A percentile compares a stretch with the other conserved stretches of the same genome.
These are phyloP conservation scores for Coniella lustricola DNA, from an alignment of 2,329 filamentous ascomycete species.

Conservation along the genomic window DNA sequence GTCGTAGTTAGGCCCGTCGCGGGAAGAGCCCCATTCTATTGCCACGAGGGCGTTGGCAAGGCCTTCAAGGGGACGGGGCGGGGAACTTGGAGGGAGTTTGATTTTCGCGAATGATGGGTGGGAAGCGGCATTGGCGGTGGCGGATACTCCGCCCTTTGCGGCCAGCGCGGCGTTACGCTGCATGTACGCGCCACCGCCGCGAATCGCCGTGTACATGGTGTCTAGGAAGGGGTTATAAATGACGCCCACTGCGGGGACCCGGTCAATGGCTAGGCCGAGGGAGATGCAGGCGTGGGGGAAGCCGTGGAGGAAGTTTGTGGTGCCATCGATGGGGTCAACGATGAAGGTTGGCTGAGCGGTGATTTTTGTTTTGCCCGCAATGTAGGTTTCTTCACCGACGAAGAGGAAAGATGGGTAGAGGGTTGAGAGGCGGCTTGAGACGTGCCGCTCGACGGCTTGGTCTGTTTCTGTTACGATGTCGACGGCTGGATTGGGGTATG, in stretches of 20 bases:
- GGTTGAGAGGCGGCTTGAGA: slow-evolving; percentile 43
- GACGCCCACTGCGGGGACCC: slow-evolving; percentile 59
- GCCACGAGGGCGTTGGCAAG: slow-evolving; percentile 60
- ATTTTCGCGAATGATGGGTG: no score
- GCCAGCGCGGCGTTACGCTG: slow-evolving; percentile 37
- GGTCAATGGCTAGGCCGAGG: slow-evolving; percentile 61
- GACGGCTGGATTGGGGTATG: slow-evolving; percentile 39
- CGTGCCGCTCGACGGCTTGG: slow-evolving; percentile 57
- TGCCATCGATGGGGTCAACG: slow-evolving; percentile 77
- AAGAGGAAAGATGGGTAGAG: slow-evolving; percentile 54
- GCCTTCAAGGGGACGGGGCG: slow-evolving; percentile 50
- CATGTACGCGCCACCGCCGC: slow-evolving; percentile 59
- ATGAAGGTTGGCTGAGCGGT: slow-evolving; percentile 67
- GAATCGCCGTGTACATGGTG: slow-evolving; percentile 61
- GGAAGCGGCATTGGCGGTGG: not conserved
- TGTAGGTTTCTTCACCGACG: slow-evolving; percentile 72
- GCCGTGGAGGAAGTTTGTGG: slow-evolving; percentile 72
- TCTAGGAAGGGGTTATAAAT: slow-evolving; percentile 75
- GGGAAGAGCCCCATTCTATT: slow-evolving; percentile 66
- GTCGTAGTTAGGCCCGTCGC: slow-evolving; percentile 62
- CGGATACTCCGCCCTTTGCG: slow-evolving; percentile 24
- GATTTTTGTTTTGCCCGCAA: slow-evolving; percentile 53
- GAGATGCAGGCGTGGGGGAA: slow-evolving; percentile 72
- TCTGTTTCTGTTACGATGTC: slow-evolving; percentile 65
- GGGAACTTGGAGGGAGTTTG: no score